Conservation (phyloP, 2,329 filamentous ascomycete genomes). For the Paraphaeosphaeria sporulosa region DNA sequence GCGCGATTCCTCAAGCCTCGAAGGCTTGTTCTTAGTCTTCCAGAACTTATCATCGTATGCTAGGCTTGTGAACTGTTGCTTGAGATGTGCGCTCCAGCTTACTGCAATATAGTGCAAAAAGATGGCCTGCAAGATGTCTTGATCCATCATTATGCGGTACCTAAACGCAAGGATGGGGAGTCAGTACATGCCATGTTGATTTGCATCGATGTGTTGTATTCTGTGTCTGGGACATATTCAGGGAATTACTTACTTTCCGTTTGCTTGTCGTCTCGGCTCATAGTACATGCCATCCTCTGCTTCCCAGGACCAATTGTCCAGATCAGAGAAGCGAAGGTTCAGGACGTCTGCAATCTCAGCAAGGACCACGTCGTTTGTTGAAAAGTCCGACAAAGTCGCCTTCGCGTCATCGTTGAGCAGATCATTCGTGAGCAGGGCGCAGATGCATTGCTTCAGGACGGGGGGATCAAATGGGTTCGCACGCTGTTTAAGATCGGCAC, state of each 20-base stretch:
- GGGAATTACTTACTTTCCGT: conserved; percentile 47
- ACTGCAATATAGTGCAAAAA: conserved; percentile 55
- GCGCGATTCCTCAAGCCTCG: conserved; percentile 8
- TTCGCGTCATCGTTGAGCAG: conserved; percentile 26
- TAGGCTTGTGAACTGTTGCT: conserved; percentile 26
- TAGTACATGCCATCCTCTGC: conserved; percentile 52
- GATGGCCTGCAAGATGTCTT: conserved; percentile 56
- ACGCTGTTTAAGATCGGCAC: conserved; percentile 11
- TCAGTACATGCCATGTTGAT: too few species aligned
- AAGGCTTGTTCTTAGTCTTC: conserved; percentile 10
- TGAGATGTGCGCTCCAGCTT: conserved; percentile 44
- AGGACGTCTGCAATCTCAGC: conserved; percentile 54
- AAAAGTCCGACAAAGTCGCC: conserved; percentile 22
- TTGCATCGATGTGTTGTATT: too few species aligned
- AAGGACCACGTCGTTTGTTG: conserved; percentile 36
- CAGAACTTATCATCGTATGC: conserved; percentile 15
- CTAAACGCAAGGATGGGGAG: too few species aligned
- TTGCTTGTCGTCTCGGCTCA: conserved; percentile 52
- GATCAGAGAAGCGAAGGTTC: conserved; percentile 53
- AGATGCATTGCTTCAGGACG: conserved; percentile 20
- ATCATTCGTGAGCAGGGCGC: conserved; percentile 22
- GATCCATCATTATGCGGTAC: conserved; percentile 55
- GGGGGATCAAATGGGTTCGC: conserved; percentile 16
- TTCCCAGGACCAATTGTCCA: conserved; percentile 55
- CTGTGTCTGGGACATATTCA: too few species aligned